A percentile compares a stretch with the other conserved stretches of the same genome.
phyloP scores from a whole-genome alignment of 176 grass and related monocot genomes.

The Oryza nivara region DNA sequence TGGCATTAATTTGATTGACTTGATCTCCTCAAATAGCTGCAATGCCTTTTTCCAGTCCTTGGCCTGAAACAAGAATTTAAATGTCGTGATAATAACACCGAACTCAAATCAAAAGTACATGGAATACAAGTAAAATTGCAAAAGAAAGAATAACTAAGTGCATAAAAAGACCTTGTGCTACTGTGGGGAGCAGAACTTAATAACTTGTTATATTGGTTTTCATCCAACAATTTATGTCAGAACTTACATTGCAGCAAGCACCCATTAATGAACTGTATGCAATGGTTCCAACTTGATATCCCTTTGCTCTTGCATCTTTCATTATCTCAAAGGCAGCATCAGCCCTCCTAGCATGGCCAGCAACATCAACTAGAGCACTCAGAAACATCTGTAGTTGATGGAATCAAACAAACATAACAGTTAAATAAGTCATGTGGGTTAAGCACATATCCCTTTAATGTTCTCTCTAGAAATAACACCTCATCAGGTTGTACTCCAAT shows the following conservation, averaged over 20 bases:
- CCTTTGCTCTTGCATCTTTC: constrained; percentile 81
- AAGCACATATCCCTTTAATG: constrained; percentile 29
- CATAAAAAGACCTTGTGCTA: constrained; percentile 26
- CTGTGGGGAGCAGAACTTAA: not conserved
- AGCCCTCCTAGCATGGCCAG: constrained; percentile 83
- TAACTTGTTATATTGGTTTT: constrained; percentile 5
- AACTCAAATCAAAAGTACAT: not conserved
- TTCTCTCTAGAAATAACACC: constrained; percentile 54
- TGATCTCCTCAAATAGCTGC: constrained; percentile 85
- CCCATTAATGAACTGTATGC: constrained; percentile 96
- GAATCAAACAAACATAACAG: constrained; percentile 42
- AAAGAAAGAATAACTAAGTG: constrained; percentile 20
- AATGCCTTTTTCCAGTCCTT: constrained; percentile 88
- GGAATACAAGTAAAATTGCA: constrained; percentile 1
- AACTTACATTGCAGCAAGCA: constrained; percentile 96
- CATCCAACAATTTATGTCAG: constrained; percentile 21
- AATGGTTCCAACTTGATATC: constrained; percentile 70
- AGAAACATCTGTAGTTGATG: constrained; percentile 86
- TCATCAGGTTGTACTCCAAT: constrained; percentile 92
- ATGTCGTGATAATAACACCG: constrained; percentile 20
- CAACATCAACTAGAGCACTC: constrained; percentile 93
- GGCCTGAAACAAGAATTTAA: constrained; percentile 59
- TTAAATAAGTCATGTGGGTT: constrained; percentile 11
- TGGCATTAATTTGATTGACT: constrained; percentile 70
- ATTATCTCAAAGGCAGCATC: constrained; percentile 93